Evolutionary conservation across 2,329 filamentous ascomycete species (phyloP).

Genomic region (Calonectria naviculata): DNA sequence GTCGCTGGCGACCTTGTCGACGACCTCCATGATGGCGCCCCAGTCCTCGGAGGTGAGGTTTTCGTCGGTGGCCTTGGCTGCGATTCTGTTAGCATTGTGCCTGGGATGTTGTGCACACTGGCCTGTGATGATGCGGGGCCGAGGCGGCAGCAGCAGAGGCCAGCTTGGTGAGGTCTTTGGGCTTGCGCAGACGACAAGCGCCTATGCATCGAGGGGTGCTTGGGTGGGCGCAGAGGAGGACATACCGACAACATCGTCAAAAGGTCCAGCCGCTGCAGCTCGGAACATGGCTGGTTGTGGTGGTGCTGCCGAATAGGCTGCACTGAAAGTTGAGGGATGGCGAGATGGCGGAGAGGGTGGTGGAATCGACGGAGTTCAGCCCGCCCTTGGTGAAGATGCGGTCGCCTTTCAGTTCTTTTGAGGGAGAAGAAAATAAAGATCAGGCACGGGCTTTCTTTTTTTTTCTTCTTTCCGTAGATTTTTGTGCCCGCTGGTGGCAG

Average conservation of each 20-base stretch:
- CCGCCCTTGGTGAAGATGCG: not conserved
- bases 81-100: conserved; percentile 28
- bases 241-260: conserved; percentile 70
- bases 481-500: not conserved
- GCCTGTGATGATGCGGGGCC: not conserved
- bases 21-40: conserved; percentile 73
- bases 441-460: not conserved
- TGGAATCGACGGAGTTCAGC: conserved; percentile 6
- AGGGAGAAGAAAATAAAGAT: not conserved
- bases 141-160: not conserved
- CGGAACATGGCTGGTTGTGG: conserved; percentile 63
- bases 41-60: conserved; percentile 89
- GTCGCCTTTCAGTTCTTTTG: not conserved
- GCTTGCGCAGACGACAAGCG: not conserved
- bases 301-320: conserved; percentile 30
- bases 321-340: not conserved
- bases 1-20: conserved; percentile 68
- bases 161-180: not conserved
- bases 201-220: not conserved
- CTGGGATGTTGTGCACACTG: not conserved
- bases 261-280: conserved; percentile 67
- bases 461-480: too few relatives aligned
- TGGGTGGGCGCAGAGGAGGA: conserved; percentile 22
- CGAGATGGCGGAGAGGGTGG: conserved; percentile 4
- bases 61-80: conserved; percentile 90